Evolutionary conservation across 2,329 filamentous ascomycete species (phyloP), one percentile per base, ranked within the genome.

Genomic region (Erysiphe pulchra): DNA sequence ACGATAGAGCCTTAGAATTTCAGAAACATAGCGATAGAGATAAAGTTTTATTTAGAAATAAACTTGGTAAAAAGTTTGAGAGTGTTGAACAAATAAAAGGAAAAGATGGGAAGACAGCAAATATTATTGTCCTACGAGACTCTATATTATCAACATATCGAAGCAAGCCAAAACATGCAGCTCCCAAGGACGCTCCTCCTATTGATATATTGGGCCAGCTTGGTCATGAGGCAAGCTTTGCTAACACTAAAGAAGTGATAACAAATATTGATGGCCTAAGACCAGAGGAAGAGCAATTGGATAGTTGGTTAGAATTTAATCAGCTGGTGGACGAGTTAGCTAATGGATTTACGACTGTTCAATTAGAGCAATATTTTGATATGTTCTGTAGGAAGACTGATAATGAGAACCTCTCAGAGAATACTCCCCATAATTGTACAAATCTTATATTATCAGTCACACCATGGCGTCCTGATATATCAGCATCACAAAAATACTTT

Each of bases 51-150:
- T 28, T 1, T 8, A 28, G 7, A 28, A 28, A 28, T 8, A 28
- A 28, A 7, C 24, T 28, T 7, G 24, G 24, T 20, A 41, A 18
- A 6, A 24, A 18, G 20, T 6, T 41, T 13, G 20, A 24, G 20
- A 41, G 20, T 14, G 20, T 41, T 8, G 38, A 41, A 24, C 17
- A 18, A 41, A 13, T 41, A 13, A 24, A 41, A 17, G 38, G 11
- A 7, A 11, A 24, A 10, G 14, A 36, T 20, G 45, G 55, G 14
- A 50, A 54, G 16, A 47, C 47, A 2, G 48, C 55, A 1, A 50
- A 58, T 30, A 52, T 59, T 16, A 51, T 60, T 42, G 51, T 60
- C 14, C 51, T 60, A n/a, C 52, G 53, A 49, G 56, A 58, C 46
- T 53, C 53, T 1, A 48, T 50, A 34, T 40, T 47, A 10, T 53